Conservation (phyloP, 2,329 filamentous ascomycete genomes). For the Ophiostoma populinum region DNA sequence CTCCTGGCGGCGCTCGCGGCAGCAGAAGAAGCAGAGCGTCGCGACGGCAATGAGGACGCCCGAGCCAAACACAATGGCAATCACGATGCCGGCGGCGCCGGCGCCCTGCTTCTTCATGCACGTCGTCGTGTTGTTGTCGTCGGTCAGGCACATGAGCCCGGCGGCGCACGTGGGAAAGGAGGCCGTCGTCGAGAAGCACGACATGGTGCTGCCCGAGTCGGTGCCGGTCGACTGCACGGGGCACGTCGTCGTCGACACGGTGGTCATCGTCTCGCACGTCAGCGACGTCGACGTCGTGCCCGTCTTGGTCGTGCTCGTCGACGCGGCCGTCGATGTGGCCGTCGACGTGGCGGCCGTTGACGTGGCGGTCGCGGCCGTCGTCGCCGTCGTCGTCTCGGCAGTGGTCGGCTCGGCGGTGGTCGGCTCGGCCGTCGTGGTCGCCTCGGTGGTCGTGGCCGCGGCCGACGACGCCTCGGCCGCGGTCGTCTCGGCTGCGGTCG, state of each 20-base stretch:
- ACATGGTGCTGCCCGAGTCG: conserved; percentile 15
- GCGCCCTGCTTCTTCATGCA: conserved; percentile 26
- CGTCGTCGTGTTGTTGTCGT: conserved; percentile 20
- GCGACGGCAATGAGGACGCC: conserved; percentile 21
- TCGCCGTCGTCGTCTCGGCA: conserved; percentile 6
- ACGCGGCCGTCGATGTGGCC: background rate
- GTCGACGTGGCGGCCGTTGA: conserved; percentile 6
- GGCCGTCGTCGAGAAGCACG: conserved; percentile 23
- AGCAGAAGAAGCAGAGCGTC: conserved; percentile 32
- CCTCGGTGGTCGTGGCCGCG: conserved; percentile 1
- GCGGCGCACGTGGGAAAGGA: conserved; percentile 23
- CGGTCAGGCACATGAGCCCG: conserved; percentile 27
- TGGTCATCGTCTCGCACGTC: conserved; percentile 18
- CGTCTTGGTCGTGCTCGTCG: conserved; percentile 18
- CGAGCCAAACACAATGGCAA: conserved; percentile 29
- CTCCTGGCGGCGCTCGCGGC: conserved; percentile 29
- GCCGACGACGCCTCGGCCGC: background rate
- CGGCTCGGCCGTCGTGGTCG: conserved; percentile 4
- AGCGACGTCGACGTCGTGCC: conserved; percentile 17
- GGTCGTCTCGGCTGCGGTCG: background rate
- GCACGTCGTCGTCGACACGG: conserved; percentile 22
- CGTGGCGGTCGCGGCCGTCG: conserved; percentile 2
- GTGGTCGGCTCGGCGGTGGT: conserved; percentile 4
- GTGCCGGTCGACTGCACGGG: conserved; percentile 21
- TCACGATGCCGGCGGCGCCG: conserved; percentile 27